Base-by-base conservation (phyloP, 352 stramenopile genomes). In the Pythium guiyangense region DNA sequence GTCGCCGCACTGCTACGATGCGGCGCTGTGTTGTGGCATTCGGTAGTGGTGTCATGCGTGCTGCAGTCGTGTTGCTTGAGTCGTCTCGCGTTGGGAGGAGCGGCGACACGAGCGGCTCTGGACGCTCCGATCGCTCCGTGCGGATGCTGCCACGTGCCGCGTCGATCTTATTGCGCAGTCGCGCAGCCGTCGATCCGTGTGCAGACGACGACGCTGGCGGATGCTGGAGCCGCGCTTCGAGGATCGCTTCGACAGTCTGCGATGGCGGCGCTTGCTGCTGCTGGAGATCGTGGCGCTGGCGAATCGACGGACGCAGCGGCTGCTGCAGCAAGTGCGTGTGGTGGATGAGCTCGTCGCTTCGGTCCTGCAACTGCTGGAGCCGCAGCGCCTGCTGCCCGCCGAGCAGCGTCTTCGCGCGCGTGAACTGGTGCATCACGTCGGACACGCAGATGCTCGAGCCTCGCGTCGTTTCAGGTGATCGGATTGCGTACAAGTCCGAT, bases 341-440 rank as follows among this genome's bases (percentile, higher is more conserved):
- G 8, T 68, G 62, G 18, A 87, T 69, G 25, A 70, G 54, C 2
- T 64, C 59, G 37, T 84, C 74, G 26, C 44, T 71, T 3, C 48
- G 64, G 2, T 64, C 49, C 27, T 77, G 74, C n/a, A 87, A 56
- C 22, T 73, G 57, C 10, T 71, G 74, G 49, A 89, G 60, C n/a
- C 61, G 66, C 39, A 62, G 63, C n/a, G 71, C 47, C 31, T 89
- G 79, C 55, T 83, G 79, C 9, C 66, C 61, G 10, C 76, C 79
- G 1, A 89, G 69, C 42, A 87, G 67, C 42, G 59, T 53, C 49
- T 59, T 65, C n/a, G 22, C 31, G 25, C 49, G 61, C 31, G 45
- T 40, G 35, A 58, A n/a, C 27, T 66, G 63, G 27, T 77, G 63
- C 71, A 78, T 66, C 44, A 34, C 29, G 29, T 34, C 29, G 29